Evolutionary conservation across 345 rosid genomes (phyloP), one percentile per base, ranked within the genome.

Genomic region (Durio zibethinus): DNA sequence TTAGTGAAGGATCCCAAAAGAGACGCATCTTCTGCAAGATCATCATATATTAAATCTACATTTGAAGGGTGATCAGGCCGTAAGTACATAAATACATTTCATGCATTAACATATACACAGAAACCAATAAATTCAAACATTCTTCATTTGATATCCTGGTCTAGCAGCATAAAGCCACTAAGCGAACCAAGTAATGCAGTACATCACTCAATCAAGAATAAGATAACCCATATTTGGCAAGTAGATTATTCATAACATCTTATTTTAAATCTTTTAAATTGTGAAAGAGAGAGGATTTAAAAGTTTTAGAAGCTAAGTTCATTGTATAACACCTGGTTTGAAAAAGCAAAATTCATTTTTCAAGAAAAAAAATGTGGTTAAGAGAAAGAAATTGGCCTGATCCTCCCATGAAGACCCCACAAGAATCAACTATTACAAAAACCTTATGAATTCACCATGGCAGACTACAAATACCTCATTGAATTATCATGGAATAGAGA

Each of bases 1-100:
- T 83, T 63, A 69, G 71, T 56, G 16, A 43, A 70, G 56, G 57
- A 63, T 47, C 43, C 21, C n/a, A 40, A 3, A 12, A 16, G 15
- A 67, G 31, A 16, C 20, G 23, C 6, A 2, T 7, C 15, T 25
- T 10, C 21, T 79, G 62, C 11, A 21, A 2, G 16, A 67, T 43
- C 25, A 10, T 62, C 5, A 18, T 48, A 31, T 29, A 11, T 48
- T 77, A 66, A 25, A 68, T 48, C 43, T 14, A 25, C 35, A n/a
- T 66, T 73, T 18, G 40, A 16, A 77, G 78, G 80, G 54, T 73
- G 72, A 77, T 31, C 72, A 59, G 25, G 18, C 62, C 31, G 27
- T 66, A 27, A 54, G 54, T 52, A 61, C 38, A 43, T 31, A 67
- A 61, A 72, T 31, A 15, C 14, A 59, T 59, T 59, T 15, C 63